A percentile compares a stretch with the other conserved stretches of the same genome.
Evolutionary conservation across 2,329 filamentous ascomycete species (phyloP).

Genomic region (Hypoxylon sp.): DNA sequence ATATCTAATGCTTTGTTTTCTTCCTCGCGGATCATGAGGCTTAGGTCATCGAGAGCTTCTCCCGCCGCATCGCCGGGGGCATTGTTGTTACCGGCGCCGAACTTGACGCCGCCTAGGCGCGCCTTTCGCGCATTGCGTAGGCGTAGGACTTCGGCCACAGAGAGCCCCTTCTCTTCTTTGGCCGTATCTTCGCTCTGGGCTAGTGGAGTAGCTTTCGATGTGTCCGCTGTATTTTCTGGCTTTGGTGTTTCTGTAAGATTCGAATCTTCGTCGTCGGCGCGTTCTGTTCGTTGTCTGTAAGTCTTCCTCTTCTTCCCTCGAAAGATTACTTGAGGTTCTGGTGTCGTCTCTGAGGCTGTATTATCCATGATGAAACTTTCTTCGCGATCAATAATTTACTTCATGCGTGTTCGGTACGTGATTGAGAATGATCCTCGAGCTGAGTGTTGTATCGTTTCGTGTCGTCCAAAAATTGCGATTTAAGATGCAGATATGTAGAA

Average conservation of each 20-base stretch:
- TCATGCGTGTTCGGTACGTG: not conserved
- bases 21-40: slow-evolving; percentile 57
- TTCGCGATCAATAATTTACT: not conserved
- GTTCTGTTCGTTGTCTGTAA: slow-evolving; percentile 66
- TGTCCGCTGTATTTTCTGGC: slow-evolving; percentile 17
- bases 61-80: slow-evolving; percentile 44
- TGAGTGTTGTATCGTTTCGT: slow-evolving; percentile 3
- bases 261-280: slow-evolving; percentile 46
- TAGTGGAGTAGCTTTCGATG: slow-evolving; percentile 30
- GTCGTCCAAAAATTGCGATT: not conserved
- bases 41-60: slow-evolving; percentile 54
- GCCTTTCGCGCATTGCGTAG: slow-evolving; percentile 67
- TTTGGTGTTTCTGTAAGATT: slow-evolving; percentile 22
- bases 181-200: slow-evolving; percentile 46
- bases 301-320: slow-evolving; percentile 74
- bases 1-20: slow-evolving; percentile 53
- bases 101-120: slow-evolving; percentile 70
- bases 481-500: slow-evolving; percentile 6
- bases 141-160: slow-evolving; percentile 67
- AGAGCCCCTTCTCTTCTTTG: slow-evolving; percentile 57
- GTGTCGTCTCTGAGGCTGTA: slow-evolving; percentile 43
- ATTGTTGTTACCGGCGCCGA: slow-evolving; percentile 58
- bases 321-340: slow-evolving; percentile 63
- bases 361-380: slow-evolving; percentile 46
- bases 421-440: not conserved